Percentiles rank a stretch among this genome's conserved stretches.
These are phyloP conservation scores for Trichoderma atrobrunneum DNA, from an alignment of 2,329 filamentous ascomycete species.

Conservation along the genomic window DNA sequence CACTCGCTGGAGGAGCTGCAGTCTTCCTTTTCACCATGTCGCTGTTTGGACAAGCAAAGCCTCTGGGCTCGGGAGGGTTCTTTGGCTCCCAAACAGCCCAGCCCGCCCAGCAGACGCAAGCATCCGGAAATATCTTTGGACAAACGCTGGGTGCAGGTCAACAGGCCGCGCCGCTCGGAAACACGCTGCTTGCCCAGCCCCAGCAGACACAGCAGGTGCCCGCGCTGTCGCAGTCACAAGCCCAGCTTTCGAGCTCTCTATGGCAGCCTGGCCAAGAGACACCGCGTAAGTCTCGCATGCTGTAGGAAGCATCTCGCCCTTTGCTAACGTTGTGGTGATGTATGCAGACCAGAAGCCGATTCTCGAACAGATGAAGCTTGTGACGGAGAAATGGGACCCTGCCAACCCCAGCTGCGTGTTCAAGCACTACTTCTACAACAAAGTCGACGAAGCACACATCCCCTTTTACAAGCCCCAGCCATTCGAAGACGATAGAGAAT, in stretches of 20 bases:
- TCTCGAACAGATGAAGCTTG: conserved; percentile 67
- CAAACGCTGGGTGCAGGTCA: conserved; percentile 35
- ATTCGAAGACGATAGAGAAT: conserved; percentile 71
- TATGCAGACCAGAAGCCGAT: conserved; percentile 63
- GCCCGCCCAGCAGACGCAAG: conserved; percentile 29
- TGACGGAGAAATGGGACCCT: conserved; percentile 74
- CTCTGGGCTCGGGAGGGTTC: conserved; percentile 32
- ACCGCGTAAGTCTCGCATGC: conserved; percentile 40
- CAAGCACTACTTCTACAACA: conserved; percentile 85
- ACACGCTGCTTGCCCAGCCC: conserved; percentile 35
- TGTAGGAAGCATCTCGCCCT: neutral
- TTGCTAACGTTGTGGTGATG: neutral
- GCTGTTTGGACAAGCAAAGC: conserved; percentile 42
- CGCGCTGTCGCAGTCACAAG: conserved; percentile 44
- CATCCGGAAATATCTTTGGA: conserved; percentile 29
- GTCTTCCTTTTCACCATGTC: conserved; percentile 29
- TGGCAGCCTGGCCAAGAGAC: conserved; percentile 53
- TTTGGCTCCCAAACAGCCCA: conserved; percentile 41
- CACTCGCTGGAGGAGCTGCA: neutral
- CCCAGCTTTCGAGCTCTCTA: conserved; percentile 48
- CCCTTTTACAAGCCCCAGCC: conserved; percentile 71
- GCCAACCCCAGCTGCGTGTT: conserved; percentile 67
- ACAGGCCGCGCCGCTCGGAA: conserved; percentile 35
- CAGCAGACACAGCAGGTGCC: conserved; percentile 44
- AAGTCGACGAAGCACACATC: conserved; percentile 70